A percentile compares a stretch with the other conserved stretches of the same genome.
Conservation (phyloP, 148 eudicot species). For the Tetragonia tetragonoides region DNA sequence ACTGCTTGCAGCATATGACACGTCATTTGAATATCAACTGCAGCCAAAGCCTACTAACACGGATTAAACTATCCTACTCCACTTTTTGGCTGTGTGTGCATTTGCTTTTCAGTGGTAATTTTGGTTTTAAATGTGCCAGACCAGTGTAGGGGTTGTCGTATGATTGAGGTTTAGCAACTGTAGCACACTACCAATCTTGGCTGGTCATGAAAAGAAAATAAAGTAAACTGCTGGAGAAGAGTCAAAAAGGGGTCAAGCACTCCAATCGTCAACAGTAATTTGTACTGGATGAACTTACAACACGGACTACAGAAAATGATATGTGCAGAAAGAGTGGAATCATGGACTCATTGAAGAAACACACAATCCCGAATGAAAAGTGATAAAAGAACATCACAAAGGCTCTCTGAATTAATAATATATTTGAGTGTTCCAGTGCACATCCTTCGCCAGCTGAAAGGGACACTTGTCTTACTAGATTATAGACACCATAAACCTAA, state of each 20-base stretch:
- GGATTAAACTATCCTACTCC: neutral
- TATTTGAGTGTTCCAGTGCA: no score
- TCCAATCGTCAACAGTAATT: neutral
- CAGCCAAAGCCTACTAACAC: neutral
- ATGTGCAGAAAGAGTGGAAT: no score
- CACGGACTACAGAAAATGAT: no score
- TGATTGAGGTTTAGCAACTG: neutral
- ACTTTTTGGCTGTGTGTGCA: neutral
- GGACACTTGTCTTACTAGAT: no score
- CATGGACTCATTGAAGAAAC: no score
- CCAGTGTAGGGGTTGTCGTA: neutral
- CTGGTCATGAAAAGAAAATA: neutral
- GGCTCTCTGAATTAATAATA: no score
- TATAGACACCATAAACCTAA: neutral
- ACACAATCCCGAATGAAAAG: no score
- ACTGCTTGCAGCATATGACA: neutral
- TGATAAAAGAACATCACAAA: no score
- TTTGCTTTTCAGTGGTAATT: neutral
- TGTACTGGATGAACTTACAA: no score
- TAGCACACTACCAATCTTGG: neutral
- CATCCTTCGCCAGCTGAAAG: no score
- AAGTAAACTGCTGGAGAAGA: no score
- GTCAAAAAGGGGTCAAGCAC: neutral
- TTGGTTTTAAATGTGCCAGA: neutral
- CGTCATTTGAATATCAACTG: no score